These are phyloP conservation scores for Ilyonectria robusta DNA, from an alignment of 2,329 filamentous ascomycete species.

Conservation along the genomic window DNA sequence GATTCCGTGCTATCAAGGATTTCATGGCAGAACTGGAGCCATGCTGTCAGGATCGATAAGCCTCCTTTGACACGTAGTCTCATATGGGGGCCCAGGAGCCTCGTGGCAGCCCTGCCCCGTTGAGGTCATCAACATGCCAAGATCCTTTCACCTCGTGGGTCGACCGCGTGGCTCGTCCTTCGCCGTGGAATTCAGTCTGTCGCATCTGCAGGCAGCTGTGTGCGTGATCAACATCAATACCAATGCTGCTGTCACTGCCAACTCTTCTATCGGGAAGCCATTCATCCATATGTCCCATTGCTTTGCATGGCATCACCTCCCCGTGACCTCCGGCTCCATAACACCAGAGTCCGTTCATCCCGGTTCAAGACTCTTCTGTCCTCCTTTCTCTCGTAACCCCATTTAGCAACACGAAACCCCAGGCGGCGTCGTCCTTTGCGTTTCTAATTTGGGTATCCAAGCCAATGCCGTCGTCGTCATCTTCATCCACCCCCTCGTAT, in stretches of 20 bases:
- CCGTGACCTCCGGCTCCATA: not conserved
- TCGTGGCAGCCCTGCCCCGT: constrained; percentile 12
- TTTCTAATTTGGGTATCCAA: too few species aligned
- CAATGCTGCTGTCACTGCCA: constrained; percentile 3
- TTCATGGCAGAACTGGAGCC: constrained; percentile 6
- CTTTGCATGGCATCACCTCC: not conserved
- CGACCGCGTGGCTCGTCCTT: not conserved
- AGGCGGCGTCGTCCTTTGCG: not conserved
- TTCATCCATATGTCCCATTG: not conserved
- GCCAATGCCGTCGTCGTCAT: not conserved
- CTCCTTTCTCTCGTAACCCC: not conserved
- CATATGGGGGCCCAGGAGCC: constrained; percentile 1
- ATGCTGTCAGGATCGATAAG: constrained; percentile 16
- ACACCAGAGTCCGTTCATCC: not conserved
- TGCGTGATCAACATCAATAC: constrained; percentile 2
- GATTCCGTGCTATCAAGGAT: not conserved
- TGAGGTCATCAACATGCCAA: constrained; percentile 5
- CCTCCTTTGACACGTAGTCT: constrained; percentile 13
- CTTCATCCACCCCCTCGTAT: not conserved
- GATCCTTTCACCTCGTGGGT: constrained; percentile 3
- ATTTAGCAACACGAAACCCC: not conserved
- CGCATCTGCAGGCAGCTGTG: not conserved
- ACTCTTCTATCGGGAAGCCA: constrained; percentile 1
- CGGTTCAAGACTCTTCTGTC: not conserved
- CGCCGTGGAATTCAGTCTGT: not conserved